These are phyloP conservation scores for Neurospora sublineolata DNA, from an alignment of 495 filamentous ascomycete species.

Conservation along the genomic window DNA sequence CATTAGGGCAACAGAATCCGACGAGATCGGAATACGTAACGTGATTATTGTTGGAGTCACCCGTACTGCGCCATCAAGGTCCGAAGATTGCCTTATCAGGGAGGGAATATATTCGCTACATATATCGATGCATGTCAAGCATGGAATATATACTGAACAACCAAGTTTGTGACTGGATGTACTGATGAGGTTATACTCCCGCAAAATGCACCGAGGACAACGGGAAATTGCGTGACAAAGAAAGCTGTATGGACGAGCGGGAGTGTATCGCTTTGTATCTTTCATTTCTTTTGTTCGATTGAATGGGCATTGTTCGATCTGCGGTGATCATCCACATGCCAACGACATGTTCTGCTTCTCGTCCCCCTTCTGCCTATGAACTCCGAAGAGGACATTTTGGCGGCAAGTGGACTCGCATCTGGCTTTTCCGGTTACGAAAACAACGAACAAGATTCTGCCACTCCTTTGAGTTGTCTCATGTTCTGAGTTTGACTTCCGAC, in stretches of 20 bases:
- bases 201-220: background rate
- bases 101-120: background rate
- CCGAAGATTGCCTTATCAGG: too few relatives aligned
- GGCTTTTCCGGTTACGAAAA: background rate
- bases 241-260: background rate
- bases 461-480: background rate
- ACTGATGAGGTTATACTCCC: background rate
- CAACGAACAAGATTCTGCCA: background rate
- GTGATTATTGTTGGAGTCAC: too few relatives aligned
- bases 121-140: background rate
- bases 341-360: background rate
- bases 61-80: too few relatives aligned
- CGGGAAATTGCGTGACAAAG: background rate
- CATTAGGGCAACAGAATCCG: background rate
- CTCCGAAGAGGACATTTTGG: background rate
- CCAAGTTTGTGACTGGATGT: too few relatives aligned
- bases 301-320: background rate
- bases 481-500: background rate
- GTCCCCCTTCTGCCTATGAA: background rate
- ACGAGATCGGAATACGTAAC: background rate
- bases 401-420: background rate
- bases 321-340: background rate
- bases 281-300: background rate
- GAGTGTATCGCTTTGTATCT: background rate
- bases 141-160: background rate